Base-by-base conservation (phyloP, 75 land plant genomes). In the Picea glauca region DNA sequence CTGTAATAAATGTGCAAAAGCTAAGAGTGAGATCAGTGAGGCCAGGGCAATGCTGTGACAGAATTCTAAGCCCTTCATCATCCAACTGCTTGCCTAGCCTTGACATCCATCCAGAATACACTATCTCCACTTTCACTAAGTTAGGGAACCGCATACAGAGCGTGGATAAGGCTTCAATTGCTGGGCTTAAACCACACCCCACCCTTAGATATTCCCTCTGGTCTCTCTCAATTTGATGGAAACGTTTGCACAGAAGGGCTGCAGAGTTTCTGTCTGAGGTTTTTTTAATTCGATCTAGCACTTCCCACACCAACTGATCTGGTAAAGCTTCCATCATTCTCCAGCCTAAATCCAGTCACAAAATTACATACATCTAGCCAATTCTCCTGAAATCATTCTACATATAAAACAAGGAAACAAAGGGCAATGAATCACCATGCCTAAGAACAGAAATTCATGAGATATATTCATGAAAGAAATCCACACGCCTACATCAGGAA, bases 61-160 rank as follows among this genome's bases (percentile, higher is more conserved):
- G 78, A 38, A 88, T 78, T 2, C 20, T 59, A 46, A 94, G 90
- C 17, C 91, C 93, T 72, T 84, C 78, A 63, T 94, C 93, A 78
- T 88, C 90, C 40, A 90, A 43, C 58, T 92, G 93, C 78, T 86
- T 89, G 2, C 93, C 93, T 12, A 82, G 59, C 54, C 57, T 86
- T 26, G 90, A 91, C 84, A 83, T 86, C 98, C 98, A 89, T 32
- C 91, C 93, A 59, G 93, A 83, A 80, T 95, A 93, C 62, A 56
- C 72, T 4, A 95, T 89, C 68, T 95, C 95, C 7, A 95, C 76
- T 60, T 72, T 88, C 31, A 60, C 23, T 65, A 95, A 77, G 78
- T 93, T 84, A 5, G 83, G 81, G 61, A 95, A 95, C 12, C 95
- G 79, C 26, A 68, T 58, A 75, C 95, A 92, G 4, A 92, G 88